Evolutionary conservation across 2,329 filamentous ascomycete genomes (phyloP).

Genomic region (Calonectria crousiana): DNA sequence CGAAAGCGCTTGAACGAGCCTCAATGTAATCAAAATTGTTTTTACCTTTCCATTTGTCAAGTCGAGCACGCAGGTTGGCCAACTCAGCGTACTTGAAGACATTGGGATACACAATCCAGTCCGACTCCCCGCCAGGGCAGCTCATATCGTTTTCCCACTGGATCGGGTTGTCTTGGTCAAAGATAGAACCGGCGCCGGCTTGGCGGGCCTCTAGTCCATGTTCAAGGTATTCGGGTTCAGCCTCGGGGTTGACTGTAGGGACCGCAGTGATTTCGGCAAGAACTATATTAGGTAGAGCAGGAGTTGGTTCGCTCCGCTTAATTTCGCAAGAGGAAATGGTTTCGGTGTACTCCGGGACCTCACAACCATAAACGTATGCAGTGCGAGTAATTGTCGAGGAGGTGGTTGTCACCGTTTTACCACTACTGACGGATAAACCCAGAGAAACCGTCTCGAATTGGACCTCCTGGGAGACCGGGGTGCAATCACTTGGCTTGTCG

Average conservation of each 20-base stretch:
- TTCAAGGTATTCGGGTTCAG: not conserved
- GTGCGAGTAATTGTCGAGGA: not conserved
- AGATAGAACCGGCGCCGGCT: not conserved
- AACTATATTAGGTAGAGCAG: not conserved
- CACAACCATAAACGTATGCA: not conserved
- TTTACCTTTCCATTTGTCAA: conserved; percentile 3
- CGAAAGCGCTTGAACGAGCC: not conserved
- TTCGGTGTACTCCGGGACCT: not conserved
- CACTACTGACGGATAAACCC: not conserved
- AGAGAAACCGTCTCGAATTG: not conserved
- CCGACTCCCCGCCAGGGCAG: conserved; percentile 7
- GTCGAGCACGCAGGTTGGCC: not conserved
- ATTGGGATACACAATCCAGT: conserved; percentile 1
- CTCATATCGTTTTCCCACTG: conserved; percentile 13
- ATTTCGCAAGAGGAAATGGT: not conserved
- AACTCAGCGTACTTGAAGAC: not conserved
- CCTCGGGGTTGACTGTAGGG: not conserved
- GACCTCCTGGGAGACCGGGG: not conserved
- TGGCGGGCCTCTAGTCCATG: not conserved
- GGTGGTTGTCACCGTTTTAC: not conserved
- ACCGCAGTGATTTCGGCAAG: not conserved
- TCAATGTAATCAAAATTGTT: conserved; percentile 1
- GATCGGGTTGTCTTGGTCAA: conserved; percentile 2
- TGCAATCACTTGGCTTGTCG: not conserved
- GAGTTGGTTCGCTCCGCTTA: not conserved